Evolutionary conservation across 1,284 basidiomycete species (phyloP).

Genomic region (Apiotrichum laibachii): DNA sequence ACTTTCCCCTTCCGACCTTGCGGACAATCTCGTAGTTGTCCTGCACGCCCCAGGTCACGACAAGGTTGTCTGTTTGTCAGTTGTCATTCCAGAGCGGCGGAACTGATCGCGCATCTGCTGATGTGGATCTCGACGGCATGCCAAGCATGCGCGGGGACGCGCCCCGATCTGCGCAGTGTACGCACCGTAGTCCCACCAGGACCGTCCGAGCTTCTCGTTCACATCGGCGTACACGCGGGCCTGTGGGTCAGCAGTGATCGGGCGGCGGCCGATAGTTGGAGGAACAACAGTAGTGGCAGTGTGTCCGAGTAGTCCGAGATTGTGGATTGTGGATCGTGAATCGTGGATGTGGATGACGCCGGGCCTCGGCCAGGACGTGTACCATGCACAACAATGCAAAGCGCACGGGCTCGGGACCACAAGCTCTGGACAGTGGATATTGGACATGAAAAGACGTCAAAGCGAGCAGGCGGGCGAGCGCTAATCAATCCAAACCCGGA

Average conservation of each 20-base stretch:
- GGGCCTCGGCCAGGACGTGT: no score
- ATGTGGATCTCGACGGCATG: not conserved
- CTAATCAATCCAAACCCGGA: not conserved
- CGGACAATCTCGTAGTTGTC: conserved; percentile 98
- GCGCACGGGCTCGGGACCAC: no score
- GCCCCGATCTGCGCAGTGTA: not conserved
- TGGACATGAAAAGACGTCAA: no score
- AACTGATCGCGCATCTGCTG: not conserved
- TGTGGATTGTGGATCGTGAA: no score
- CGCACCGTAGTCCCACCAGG: conserved; percentile 63
- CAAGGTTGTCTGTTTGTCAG: conserved; percentile 68
- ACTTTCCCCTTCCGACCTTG: conserved; percentile 95
- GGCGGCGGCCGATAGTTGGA: no score
- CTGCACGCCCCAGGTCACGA: conserved; percentile 91
- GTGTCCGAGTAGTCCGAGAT: no score
- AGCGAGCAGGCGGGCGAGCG: not conserved
- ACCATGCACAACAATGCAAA: no score
- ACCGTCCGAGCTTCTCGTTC: conserved; percentile 59
- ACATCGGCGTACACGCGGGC: conserved; percentile 59
- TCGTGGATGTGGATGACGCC: no score
- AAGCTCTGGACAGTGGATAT: no score
- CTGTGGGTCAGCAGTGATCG: conserved; percentile 20
- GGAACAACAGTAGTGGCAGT: no score
- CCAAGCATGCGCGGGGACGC: not conserved
- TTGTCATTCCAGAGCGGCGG: no score